Conservation (phyloP, 2,329 filamentous ascomycete species). For the Stachybotrys echinatus region DNA sequence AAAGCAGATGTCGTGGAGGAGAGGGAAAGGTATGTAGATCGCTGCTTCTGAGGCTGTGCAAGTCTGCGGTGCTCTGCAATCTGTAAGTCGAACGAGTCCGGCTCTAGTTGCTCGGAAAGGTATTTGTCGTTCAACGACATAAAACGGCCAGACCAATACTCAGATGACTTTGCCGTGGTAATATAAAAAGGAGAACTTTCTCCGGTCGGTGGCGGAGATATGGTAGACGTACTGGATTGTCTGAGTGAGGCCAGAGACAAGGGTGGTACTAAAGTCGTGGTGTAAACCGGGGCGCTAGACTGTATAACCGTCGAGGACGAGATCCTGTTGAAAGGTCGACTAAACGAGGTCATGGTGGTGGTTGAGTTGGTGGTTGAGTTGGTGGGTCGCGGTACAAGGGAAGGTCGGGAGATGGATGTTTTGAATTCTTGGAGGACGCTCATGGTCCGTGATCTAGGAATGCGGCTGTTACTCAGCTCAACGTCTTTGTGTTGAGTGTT, state of each 20-base stretch:
- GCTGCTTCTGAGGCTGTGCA: constrained; percentile 7
- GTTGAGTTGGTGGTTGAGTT: neutral
- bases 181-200: constrained; percentile 25
- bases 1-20: constrained; percentile 27
- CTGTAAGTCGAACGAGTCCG: constrained; percentile 3
- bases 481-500: constrained; percentile 1
- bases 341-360: neutral
- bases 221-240: constrained; percentile 9
- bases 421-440: constrained; percentile 39
- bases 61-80: neutral
- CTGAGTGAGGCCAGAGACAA: constrained; percentile 12
- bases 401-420: constrained; percentile 34
- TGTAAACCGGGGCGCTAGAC: constrained; percentile 6
- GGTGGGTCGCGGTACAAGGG: constrained; percentile 10
- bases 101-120: constrained; percentile 18
- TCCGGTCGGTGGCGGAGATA: neutral
- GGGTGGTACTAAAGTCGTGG: neutral
- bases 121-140: constrained; percentile 47
- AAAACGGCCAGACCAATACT: constrained; percentile 61
- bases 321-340: neutral
- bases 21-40: constrained; percentile 20
- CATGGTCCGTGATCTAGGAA: constrained; percentile 41
- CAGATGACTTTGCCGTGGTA: constrained; percentile 35
- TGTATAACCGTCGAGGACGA: constrained; percentile 13
- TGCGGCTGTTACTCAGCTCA: constrained; percentile 13